Percentiles rank a stretch among this genome's conserved stretches.
Evolutionary conservation across 805 yeast species (phyloP).

Genomic region (Nakazawaea wickerhamii): DNA sequence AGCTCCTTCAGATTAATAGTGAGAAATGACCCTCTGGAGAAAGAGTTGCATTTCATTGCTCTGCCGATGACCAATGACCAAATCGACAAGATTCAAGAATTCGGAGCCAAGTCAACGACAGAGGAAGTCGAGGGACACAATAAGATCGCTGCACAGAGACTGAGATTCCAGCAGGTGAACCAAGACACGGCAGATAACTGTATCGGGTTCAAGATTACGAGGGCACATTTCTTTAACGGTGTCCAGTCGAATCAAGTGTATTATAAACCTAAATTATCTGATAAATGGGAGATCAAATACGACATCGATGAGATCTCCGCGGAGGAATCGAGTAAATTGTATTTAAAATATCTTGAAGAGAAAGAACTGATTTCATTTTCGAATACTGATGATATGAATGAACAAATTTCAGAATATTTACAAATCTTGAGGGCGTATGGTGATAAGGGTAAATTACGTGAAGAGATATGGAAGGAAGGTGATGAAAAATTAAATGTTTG

Average conservation of each 20-base stretch:
- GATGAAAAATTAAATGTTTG: constrained; percentile 8
- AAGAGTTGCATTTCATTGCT: constrained; percentile 16
- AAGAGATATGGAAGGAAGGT: constrained; percentile 11
- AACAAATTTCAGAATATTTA: constrained; percentile 10
- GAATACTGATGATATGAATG: constrained; percentile 7
- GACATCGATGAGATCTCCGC: constrained; percentile 18
- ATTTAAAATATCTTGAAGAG: constrained; percentile 9
- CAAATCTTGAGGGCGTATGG: constrained; percentile 29
- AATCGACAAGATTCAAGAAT: constrained; percentile 13
- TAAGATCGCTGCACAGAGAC: neutral
- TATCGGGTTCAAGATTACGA: constrained; percentile 33
- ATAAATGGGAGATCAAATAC: constrained; percentile 25
- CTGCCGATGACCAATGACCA: constrained; percentile 15
- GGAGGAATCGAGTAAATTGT: constrained; percentile 1
- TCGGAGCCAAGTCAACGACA: constrained; percentile 19
- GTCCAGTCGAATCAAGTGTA: constrained; percentile 16
- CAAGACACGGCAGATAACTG: constrained; percentile 15
- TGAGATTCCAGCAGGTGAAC: constrained; percentile 15
- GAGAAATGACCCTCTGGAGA: neutral
- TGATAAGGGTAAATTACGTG: constrained; percentile 23
- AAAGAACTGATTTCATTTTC: constrained; percentile 9
- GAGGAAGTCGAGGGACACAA: constrained; percentile 16
- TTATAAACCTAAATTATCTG: constrained; percentile 22
- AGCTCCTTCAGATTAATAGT: constrained; percentile 32
- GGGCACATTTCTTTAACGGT: constrained; percentile 33